phyloP scores from a whole-genome alignment of 805 yeast genomes.

The Yueomyces sinensis region DNA sequence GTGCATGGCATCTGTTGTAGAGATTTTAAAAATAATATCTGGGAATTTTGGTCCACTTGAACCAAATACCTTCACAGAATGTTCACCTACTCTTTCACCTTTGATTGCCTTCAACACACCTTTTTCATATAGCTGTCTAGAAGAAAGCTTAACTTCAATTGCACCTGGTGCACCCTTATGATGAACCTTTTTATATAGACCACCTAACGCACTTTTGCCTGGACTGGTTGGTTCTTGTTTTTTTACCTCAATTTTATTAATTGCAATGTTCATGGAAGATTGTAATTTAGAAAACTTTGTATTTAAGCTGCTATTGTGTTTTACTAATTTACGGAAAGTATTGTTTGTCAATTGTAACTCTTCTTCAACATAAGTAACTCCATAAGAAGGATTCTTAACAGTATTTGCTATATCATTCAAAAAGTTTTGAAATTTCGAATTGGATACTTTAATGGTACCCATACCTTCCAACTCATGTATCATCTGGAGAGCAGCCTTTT shows the following conservation, averaged over 20 bases:
- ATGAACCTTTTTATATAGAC: slow-evolving; percentile 29
- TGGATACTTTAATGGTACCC: slow-evolving; percentile 47
- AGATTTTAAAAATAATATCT: slow-evolving; percentile 58
- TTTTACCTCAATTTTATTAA: slow-evolving; percentile 6
- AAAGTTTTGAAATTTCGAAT: slow-evolving; percentile 61
- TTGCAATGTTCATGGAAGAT: slow-evolving; percentile 32
- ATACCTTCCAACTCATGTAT: slow-evolving; percentile 61
- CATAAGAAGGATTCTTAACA: slow-evolving; percentile 44
- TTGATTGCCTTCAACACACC: slow-evolving; percentile 49
- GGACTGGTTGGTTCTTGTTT: not conserved
- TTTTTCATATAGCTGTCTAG: slow-evolving; percentile 61
- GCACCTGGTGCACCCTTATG: slow-evolving; percentile 7
- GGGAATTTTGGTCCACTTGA: slow-evolving; percentile 40
- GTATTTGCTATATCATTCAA: slow-evolving; percentile 77
- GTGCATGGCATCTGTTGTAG: slow-evolving; percentile 60
- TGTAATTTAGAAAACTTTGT: slow-evolving; percentile 30
- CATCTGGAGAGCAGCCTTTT: slow-evolving; percentile 59
- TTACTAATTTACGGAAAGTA: slow-evolving; percentile 32
- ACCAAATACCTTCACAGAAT: slow-evolving; percentile 26
- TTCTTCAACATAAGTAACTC: slow-evolving; percentile 32
- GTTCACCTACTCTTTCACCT: slow-evolving; percentile 33
- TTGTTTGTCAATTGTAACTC: slow-evolving; percentile 33
- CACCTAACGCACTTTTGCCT: slow-evolving; percentile 11
- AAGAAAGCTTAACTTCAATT: slow-evolving; percentile 39
- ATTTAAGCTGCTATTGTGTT: slow-evolving; percentile 32